A percentile compares a stretch with the other conserved stretches of the same genome.
phyloP scores from a whole-genome alignment of 2,329 filamentous ascomycete genomes.

The Davidsoniella eucalypti region DNA sequence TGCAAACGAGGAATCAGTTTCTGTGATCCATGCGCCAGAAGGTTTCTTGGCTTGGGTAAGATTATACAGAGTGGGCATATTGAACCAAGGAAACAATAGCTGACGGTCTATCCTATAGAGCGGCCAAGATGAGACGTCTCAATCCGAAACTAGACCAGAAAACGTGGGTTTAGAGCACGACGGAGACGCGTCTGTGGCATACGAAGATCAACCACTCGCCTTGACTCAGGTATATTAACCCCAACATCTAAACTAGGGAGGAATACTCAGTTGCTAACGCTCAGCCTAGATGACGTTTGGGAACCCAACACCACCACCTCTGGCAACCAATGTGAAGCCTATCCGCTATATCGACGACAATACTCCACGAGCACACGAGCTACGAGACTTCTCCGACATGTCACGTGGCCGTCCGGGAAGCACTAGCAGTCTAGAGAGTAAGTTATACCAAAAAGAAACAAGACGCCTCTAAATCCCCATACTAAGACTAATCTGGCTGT shows the following conservation, averaged over 20 bases:
- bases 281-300: neutral
- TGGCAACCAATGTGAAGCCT: slow-evolving; percentile 59
- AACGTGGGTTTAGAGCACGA: slow-evolving; percentile 1
- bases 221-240: neutral
- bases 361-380: slow-evolving; percentile 70
- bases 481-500: slow-evolving; percentile 16
- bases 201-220: neutral
- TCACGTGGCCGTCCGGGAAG: slow-evolving; percentile 46
- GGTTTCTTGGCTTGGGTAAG: slow-evolving; percentile 68
- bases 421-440: slow-evolving; percentile 64
- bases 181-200: slow-evolving; percentile 1
- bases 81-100: neutral
- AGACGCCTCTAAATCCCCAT: neutral
- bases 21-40: slow-evolving; percentile 79
- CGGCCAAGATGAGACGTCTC: neutral
- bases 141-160: slow-evolving; percentile 6
- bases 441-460: neutral
- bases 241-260: neutral
- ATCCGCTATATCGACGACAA: slow-evolving; percentile 48
- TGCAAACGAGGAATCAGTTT: slow-evolving; percentile 62
- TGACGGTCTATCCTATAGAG: neutral
- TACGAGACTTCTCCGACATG: slow-evolving; percentile 53
- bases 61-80: neutral
- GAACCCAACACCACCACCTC: slow-evolving; percentile 45
- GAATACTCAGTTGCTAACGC: neutral